A percentile compares a stretch with the other conserved stretches of the same genome.
These are phyloP conservation scores for Trichoderma guizhouense DNA, from an alignment of 2,329 filamentous ascomycete species.

Conservation along the genomic window DNA sequence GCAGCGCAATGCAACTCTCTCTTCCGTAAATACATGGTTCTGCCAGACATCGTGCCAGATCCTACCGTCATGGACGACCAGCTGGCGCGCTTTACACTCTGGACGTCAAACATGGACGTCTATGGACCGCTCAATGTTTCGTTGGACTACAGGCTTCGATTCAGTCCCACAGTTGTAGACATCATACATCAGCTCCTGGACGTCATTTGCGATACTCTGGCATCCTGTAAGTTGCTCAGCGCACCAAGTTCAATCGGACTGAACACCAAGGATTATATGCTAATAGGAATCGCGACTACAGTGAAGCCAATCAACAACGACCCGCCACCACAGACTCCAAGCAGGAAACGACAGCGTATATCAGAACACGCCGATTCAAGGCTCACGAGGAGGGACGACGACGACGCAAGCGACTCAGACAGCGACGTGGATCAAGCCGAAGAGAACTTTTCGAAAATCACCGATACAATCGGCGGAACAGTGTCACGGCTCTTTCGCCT, in stretches of 20 bases:
- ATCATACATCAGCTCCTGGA: constrained; percentile 1
- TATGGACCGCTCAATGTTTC: constrained; percentile 4
- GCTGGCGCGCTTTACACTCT: constrained; percentile 9
- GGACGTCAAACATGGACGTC: constrained; percentile 5
- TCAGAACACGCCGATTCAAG: not conserved
- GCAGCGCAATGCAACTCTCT: not conserved
- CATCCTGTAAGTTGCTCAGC: not conserved
- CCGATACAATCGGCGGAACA: not conserved
- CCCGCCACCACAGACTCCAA: not conserved
- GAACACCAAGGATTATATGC: not conserved
- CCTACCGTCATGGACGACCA: not conserved
- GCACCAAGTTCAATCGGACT: not conserved
- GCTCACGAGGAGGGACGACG: not conserved
- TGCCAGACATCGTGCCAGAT: not conserved
- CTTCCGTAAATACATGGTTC: not conserved
- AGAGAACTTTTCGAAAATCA: constrained; percentile 2
- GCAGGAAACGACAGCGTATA: not conserved
- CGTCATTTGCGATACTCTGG: not conserved
- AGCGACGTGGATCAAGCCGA: not conserved
- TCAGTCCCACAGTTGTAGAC: not conserved
- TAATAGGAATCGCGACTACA: not conserved
- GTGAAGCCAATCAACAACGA: constrained; percentile 10
- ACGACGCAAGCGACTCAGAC: not conserved
- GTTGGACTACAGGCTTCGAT: constrained; percentile 7
- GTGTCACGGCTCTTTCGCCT: constrained; percentile 7